Evolutionary conservation across 2,329 filamentous ascomycete species (phyloP), one percentile per base, ranked within the genome.

Genomic region (Colletotrichum sp.): DNA sequence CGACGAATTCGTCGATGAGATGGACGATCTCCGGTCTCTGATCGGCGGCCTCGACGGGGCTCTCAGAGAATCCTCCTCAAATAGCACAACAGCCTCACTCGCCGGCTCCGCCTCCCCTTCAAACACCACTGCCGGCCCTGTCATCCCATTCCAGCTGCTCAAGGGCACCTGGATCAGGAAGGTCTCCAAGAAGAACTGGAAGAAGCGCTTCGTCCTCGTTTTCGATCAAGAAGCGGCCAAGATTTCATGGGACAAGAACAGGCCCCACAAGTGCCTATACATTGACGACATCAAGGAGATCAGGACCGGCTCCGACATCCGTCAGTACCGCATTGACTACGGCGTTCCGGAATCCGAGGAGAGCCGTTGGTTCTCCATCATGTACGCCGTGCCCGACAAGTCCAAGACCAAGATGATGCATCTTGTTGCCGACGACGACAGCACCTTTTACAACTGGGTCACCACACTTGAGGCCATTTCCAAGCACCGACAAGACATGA

Each of bases 221-320:
- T 91, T 98, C 28, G 95, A 98, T 80, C 90, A 94, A 28, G 94
- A 96, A 81, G 91, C 94, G 3, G 96, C 94, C 76, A 97, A 96
- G 84, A 94, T 99, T 28, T 94, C 91, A 30, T 98, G 96, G 96
- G 94, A 98, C 83, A 91, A 92, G 63, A 91, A 90, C 11, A 93
- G 95, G 44, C 93, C 94, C 1, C 91, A 92, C 28, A 98, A 98
- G 83, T 93, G 92, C 69, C 94, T 99, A 78, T 98, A 98, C 83
- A 95, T 99, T 77, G 97, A 99, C 81, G 96, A 98, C 83, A 96
- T 99, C 80, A 94, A 95, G 81, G 96, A 98, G 81, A 96, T 98
- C 64, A 93, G 96, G 77, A 92, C 93, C 39, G 96, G 95, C 22
- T 91, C 91, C 15, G 95, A 98, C 82, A 95, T 96, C 22, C 92